A percentile compares a stretch with the other conserved stretches of the same genome.
phyloP scores from a whole-genome alignment of 2,329 filamentous ascomycete genomes.

The Fusarium praegraminearum region DNA sequence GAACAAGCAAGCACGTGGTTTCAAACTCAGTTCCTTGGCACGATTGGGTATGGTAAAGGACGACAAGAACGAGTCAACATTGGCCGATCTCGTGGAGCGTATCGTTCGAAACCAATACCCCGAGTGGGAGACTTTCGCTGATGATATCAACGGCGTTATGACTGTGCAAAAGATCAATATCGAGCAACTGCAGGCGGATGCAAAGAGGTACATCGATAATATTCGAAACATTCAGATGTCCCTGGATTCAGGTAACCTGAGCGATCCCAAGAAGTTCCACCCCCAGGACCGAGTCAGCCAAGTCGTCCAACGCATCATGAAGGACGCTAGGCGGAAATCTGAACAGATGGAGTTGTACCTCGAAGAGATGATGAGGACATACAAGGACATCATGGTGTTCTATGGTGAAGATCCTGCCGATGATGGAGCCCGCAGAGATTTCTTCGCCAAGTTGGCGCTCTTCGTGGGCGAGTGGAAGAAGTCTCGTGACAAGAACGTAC shows the following conservation, averaged over 20 bases:
- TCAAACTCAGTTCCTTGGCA: conserved; percentile 95
- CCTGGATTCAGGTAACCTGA: conserved; percentile 92
- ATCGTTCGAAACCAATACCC: conserved; percentile 97
- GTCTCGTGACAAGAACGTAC: conserved; percentile 91
- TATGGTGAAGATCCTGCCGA: conserved; percentile 95
- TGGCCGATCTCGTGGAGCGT: conserved; percentile 94
- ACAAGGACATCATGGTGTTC: conserved; percentile 95
- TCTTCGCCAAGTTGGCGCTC: conserved; percentile 91
- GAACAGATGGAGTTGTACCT: conserved; percentile 95
- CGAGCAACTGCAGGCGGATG: conserved; percentile 88
- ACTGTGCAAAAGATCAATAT: conserved; percentile 91
- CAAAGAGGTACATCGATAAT: conserved; percentile 92
- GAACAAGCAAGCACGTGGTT: conserved; percentile 97
- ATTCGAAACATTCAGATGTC: conserved; percentile 94
- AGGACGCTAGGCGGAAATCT: conserved; percentile 93
- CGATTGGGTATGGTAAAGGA: conserved; percentile 98
- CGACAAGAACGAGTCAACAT: conserved; percentile 96
- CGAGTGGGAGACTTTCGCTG: conserved; percentile 89
- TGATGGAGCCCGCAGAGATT: conserved; percentile 92
- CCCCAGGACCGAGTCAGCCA: conserved; percentile 95
- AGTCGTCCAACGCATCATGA: conserved; percentile 93
- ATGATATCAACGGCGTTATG: conserved; percentile 85
- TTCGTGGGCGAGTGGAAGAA: conserved; percentile 97
- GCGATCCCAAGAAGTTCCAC: conserved; percentile 97
- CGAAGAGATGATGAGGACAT: conserved; percentile 90